Evolutionary conservation across 2,329 filamentous ascomycete species (phyloP), one percentile per base, ranked within the genome.

Genomic region (Tolypocladium tropicale): DNA sequence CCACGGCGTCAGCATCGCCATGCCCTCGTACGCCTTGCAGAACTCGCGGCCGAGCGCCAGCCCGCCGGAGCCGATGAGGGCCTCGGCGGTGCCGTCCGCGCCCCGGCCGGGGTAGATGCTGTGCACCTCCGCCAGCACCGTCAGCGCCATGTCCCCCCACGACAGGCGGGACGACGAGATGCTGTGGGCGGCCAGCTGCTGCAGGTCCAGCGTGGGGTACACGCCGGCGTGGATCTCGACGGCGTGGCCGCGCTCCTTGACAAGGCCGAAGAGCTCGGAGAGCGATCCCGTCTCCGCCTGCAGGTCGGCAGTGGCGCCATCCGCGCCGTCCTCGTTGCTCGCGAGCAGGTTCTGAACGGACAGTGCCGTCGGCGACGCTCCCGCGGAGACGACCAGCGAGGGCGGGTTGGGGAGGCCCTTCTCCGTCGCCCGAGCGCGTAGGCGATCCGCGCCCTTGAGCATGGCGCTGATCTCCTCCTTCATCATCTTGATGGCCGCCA

Each of bases 141-240:
- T 83, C 34, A 91, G 71, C 1, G 81, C 88, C 33, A 93, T 77
- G 62, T 85, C 80, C 3, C 76, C 68, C 59, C 77, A 76, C 16
- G 75, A 77, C 9, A 82, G 72, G 6, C 63, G 69, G 25, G 65
- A 65, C 4, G 69, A 60, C 39, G 76, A 61, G 48, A 76, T 66
- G 4, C 87, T 84, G 63, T 86, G 82, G 0, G 88, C 89, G 1
- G 88, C 85, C 2, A 93, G 75, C 68, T 94, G 89, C 68, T 94
- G 89, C 63, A 92, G 76, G 68, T 94, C 89, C 10, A 93, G 78
- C 3, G 84, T 76, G 0, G 88, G 83, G 66, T 92, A 93, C 2
- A 89, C 86, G 33, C 88, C 88, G 0, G 88, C 88, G 67, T 92
- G 89, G 2, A 90, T 74, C 66, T 91, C 88, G 30, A 90, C 75